phyloP scores from a whole-genome alignment of 1,284 basidiomycete species.

The Taiwanofungus camphoratus region DNA sequence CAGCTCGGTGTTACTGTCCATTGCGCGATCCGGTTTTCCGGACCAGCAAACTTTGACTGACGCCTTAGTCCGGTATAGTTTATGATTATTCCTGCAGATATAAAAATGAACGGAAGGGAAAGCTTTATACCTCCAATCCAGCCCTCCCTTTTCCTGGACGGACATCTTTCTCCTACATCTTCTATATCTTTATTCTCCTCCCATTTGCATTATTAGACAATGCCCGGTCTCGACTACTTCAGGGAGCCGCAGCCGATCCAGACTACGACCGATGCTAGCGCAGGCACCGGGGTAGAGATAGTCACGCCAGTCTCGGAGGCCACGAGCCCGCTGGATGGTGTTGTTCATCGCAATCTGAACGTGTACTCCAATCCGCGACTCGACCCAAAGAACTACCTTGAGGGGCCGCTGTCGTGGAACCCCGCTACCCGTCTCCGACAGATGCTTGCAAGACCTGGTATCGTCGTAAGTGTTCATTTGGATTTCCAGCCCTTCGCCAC shows the following conservation, averaged over 20 bases:
- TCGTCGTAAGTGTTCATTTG: conserved; percentile 50
- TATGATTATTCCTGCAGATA: no score
- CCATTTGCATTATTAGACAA: conserved; percentile 20
- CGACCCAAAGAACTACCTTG: conserved; percentile 63
- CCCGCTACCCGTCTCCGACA: conserved; percentile 69
- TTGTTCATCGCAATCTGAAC: conserved; percentile 12
- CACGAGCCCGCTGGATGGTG: conserved; percentile 10
- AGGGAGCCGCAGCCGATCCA: conserved; percentile 23
- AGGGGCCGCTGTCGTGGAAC: conserved; percentile 61
- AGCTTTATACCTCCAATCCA: no score
- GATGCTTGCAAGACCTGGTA: conserved; percentile 70
- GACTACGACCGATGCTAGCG: conserved; percentile 17
- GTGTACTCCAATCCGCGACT: conserved; percentile 54
- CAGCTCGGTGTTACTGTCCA: no score
- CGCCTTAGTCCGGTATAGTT: no score
- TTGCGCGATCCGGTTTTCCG: no score
- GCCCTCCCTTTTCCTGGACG: no score
- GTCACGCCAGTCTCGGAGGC: conserved; percentile 8
- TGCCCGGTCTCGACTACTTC: conserved; percentile 41
- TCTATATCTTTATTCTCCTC: conserved; percentile 14
- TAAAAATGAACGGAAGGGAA: no score
- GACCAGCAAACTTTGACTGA: no score
- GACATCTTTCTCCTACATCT: no score
- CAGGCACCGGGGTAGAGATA: conserved; percentile 4
- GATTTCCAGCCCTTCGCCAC: neutral